Percentiles rank a stretch among this genome's conserved stretches.
These are phyloP conservation scores for Achlya hypogyna DNA, from an alignment of 352 stramenopile species.

Conservation along the genomic window DNA sequence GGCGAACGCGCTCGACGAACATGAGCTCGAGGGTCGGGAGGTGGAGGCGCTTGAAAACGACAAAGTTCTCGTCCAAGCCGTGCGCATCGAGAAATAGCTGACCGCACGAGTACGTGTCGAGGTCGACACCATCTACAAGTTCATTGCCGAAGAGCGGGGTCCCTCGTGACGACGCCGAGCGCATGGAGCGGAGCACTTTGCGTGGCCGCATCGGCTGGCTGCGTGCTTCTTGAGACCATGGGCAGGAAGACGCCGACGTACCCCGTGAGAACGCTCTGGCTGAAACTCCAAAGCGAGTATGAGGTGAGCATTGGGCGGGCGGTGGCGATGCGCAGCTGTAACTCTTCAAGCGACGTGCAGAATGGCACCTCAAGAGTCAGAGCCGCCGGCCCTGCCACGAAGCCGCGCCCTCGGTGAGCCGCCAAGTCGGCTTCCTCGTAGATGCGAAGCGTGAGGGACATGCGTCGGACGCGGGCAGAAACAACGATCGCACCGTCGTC, in stretches of 20 bases:
- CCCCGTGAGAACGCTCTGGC: constrained; percentile 60
- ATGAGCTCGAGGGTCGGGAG: constrained; percentile 29
- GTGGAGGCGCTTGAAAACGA: constrained; percentile 64
- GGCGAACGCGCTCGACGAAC: constrained; percentile 35
- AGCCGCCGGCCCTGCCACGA: constrained; percentile 40
- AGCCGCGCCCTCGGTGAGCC: constrained; percentile 40
- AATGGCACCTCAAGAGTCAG: constrained; percentile 53
- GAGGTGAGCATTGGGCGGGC: constrained; percentile 26
- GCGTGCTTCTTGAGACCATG: not conserved
- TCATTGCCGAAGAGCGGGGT: constrained; percentile 56
- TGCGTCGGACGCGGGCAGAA: constrained; percentile 54
- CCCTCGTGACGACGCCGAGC: constrained; percentile 28
- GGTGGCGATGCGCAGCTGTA: constrained; percentile 33
- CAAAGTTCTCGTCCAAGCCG: constrained; percentile 31
- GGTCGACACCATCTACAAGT: constrained; percentile 67
- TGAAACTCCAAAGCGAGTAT: constrained; percentile 62
- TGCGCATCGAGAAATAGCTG: constrained; percentile 59
- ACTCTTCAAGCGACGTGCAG: constrained; percentile 49
- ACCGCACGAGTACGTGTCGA: constrained; percentile 76
- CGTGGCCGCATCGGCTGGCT: constrained; percentile 52
- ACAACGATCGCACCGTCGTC: constrained; percentile 38
- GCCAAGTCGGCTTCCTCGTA: constrained; percentile 46
- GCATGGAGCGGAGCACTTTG: constrained; percentile 42
- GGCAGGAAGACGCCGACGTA: not conserved
- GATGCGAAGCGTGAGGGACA: constrained; percentile 73